phyloP scores from a whole-genome alignment of 257 asterid genomes.

The Solanum medicagineum region DNA sequence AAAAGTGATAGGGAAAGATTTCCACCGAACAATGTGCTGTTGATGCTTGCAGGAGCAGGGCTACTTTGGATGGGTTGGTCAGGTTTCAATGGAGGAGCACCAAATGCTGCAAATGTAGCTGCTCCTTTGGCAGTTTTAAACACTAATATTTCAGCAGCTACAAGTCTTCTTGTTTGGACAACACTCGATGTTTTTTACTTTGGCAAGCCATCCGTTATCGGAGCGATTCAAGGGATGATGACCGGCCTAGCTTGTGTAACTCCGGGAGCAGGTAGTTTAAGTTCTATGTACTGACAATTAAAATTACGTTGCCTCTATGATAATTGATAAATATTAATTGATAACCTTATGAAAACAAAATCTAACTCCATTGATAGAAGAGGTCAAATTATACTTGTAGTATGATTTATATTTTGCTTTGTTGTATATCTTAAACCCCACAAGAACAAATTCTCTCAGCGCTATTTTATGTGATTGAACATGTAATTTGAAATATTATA shows the following conservation, averaged over 20 bases:
- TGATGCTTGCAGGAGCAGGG: slow-evolving; percentile 91
- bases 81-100: slow-evolving; percentile 95
- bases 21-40: slow-evolving; percentile 71
- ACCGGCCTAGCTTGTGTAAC: slow-evolving; percentile 91
- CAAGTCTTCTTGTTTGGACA: slow-evolving; percentile 91
- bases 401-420: not conserved
- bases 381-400: not conserved
- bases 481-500: not conserved
- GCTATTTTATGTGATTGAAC: not conserved
- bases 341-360: not conserved
- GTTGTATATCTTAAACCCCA: not conserved
- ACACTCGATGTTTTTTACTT: slow-evolving; percentile 70
- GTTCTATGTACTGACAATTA: not conserved
- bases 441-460: not conserved
- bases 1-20: slow-evolving; percentile 75
- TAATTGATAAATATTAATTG: not conserved
- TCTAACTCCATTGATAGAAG: not conserved
- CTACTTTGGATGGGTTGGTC: slow-evolving; percentile 97
- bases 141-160: slow-evolving; percentile 74
- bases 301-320: not conserved
- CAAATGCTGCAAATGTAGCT: slow-evolving; percentile 65
- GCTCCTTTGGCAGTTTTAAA: slow-evolving; percentile 63
- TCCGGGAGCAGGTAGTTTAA: slow-evolving; percentile 73
- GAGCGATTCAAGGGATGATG: slow-evolving; percentile 90
- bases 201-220: slow-evolving; percentile 86